phyloP scores from a whole-genome alignment of 225 moss, liverwort and hornwort genomes.

The Ulota crispa region DNA sequence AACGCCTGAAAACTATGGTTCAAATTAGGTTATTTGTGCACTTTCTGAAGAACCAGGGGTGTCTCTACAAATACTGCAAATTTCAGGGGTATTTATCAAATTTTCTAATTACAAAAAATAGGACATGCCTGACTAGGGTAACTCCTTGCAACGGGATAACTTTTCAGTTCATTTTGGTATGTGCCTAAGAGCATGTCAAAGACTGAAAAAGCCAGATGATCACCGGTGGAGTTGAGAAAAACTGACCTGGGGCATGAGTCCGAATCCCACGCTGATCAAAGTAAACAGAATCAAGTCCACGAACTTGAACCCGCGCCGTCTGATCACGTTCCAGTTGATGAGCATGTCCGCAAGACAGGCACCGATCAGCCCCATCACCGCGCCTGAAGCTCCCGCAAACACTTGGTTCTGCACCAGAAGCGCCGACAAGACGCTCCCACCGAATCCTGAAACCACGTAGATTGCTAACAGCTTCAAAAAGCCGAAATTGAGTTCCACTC shows the following conservation, averaged over 20 bases:
- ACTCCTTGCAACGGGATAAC: no score
- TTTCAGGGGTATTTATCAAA: no score
- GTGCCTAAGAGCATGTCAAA: no score
- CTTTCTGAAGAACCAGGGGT: no score
- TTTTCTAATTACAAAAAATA: no score
- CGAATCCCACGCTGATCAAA: conserved; percentile 56
- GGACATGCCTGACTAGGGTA: no score
- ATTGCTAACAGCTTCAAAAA: conserved; percentile 30
- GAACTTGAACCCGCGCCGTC: conserved; percentile 31
- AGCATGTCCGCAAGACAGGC: conserved; percentile 65
- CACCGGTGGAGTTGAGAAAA: not conserved
- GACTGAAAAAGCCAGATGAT: no score
- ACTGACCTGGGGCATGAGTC: conserved; percentile 79
- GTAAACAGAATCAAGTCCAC: conserved; percentile 45
- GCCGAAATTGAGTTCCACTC: conserved; percentile 60
- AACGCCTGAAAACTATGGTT: no score
- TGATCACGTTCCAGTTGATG: conserved; percentile 53
- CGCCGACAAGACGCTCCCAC: conserved; percentile 74
- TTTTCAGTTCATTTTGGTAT: no score
- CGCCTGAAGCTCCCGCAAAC: conserved; percentile 75
- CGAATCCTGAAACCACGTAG: conserved; percentile 68
- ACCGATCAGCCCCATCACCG: conserved; percentile 78
- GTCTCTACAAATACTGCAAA: no score
- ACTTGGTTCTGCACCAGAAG: conserved; percentile 61
- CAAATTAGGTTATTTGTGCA: no score